Conservation (phyloP, 140 eudicot genomes). For the Cichorium intybus region DNA sequence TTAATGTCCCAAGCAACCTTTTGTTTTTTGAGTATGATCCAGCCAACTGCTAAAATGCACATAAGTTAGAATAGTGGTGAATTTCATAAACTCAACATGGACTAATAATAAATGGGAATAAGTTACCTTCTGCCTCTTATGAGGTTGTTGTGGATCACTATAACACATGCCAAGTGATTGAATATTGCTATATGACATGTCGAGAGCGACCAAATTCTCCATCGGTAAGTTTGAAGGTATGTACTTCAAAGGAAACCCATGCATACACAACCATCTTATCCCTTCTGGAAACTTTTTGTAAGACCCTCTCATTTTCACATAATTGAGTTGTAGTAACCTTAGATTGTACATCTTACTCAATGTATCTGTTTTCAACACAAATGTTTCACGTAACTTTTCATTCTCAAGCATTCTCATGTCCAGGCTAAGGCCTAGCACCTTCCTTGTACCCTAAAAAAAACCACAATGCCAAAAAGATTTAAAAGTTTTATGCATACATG, state of each 20-base stretch:
- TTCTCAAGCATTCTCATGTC: conserved; percentile 10
- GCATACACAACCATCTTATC: conserved; percentile 40
- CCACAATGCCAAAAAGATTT: neutral
- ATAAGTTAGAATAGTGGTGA: neutral
- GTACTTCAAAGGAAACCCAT: conserved; percentile 17
- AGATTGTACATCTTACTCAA: conserved; percentile 23
- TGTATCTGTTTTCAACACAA: neutral
- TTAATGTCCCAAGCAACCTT: conserved; percentile 9
- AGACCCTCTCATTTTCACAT: conserved; percentile 27
- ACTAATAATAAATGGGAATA: neutral
- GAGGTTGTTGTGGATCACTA: neutral
- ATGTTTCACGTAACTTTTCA: neutral
- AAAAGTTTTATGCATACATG: neutral
- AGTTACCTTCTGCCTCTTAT: conserved; percentile 17
- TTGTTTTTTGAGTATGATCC: too few relatives aligned
- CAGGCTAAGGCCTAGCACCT: conserved; percentile 23
- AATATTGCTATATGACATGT: conserved; percentile 23
- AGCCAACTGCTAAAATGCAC: too few relatives aligned
- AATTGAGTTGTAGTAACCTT: conserved; percentile 29
- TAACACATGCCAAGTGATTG: conserved; percentile 10
- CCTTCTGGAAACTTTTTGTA: conserved; percentile 15
- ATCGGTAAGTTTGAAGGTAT: conserved; percentile 22
- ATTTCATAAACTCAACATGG: neutral
- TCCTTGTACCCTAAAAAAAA: conserved; percentile 19
- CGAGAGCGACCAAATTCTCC: conserved; percentile 23